Evolutionary conservation across 75 land plant genomes (phyloP), one percentile per base, ranked within the genome.

Genomic region (Cunninghamia lanceolata): DNA sequence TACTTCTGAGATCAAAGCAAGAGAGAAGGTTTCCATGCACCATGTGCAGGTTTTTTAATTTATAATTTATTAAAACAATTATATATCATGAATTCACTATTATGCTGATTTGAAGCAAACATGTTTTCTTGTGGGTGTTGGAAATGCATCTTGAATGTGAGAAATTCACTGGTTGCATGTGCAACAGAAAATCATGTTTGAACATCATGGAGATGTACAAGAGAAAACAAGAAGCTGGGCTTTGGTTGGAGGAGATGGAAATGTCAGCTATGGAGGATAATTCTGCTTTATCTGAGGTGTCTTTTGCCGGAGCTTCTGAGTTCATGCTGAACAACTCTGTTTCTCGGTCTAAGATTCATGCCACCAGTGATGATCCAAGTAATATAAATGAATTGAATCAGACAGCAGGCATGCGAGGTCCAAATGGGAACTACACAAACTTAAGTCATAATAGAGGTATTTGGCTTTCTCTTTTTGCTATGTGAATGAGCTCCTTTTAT

Each of bases 181-280:
- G n/a, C 21, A 34, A 85, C 94, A 98, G 99, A 92, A 93, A 94
- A 53, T 99, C 99, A 16, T 94, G 99, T 88, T 43, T 89, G 66
- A 93, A 84, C 73, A 97, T 95, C 84, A 85, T 89, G 86, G 91
- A 90, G 8, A 71, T 98, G 73, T 98, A 95, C 90, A 95, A 95
- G 87, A 90, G 82, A 84, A 97, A 96, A 89, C 96, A 98, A 86
- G 99, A 95, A 87, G 88, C 90, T 53, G 97, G 95, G 32, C 91
- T 93, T 46, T 95, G 97, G 99, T 30, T 92, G 47, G 95, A 95
- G 87, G 89, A 93, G 71, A 93, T 94, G 88, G 93, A 93, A 84
- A 85, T 90, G 9, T 95, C 90, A 86, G 85, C 85, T 66, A 36
- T 85, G 50, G 93, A 89, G 36, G 89, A 89, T 86, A 53, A 85